phyloP scores from a whole-genome alignment of 176 grass and related monocot genomes.

The Musa beccarii region DNA sequence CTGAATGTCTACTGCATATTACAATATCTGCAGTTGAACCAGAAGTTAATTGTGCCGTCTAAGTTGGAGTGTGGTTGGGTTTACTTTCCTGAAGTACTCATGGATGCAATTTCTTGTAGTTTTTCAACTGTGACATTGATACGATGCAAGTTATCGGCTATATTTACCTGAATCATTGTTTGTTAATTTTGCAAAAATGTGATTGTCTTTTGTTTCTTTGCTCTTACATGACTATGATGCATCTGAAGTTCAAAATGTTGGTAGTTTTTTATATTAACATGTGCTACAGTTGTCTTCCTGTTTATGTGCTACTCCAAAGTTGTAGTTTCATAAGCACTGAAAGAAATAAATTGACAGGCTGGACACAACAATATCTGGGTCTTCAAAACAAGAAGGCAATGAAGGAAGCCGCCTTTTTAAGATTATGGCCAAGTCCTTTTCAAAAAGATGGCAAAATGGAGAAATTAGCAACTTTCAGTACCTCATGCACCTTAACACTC shows the following conservation, averaged over 20 bases:
- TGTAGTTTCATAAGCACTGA: neutral
- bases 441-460: constrained; percentile 96
- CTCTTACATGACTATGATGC: neutral
- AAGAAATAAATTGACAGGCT: constrained; percentile 45
- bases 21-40: too few species aligned
- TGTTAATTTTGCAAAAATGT: neutral
- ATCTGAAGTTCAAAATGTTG: neutral
- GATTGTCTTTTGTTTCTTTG: neutral
- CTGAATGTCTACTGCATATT: too few species aligned
- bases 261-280: neutral
- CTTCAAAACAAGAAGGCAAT: constrained; percentile 75
- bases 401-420: constrained; percentile 91
- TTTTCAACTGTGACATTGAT: too few species aligned
- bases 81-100: too few species aligned
- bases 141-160: too few species aligned
- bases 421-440: constrained; percentile 83
- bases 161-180: neutral
- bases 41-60: too few species aligned
- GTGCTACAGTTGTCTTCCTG: neutral
- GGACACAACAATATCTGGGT: constrained; percentile 93
- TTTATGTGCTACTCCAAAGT: neutral
- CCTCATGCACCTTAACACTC: constrained; percentile 98
- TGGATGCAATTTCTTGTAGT: too few species aligned
- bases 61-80: too few species aligned
- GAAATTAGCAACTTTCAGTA: constrained; percentile 99